Base-by-base conservation (phyloP, 2,329 filamentous ascomycete species). In the Ceratocystis lukuohia region DNA sequence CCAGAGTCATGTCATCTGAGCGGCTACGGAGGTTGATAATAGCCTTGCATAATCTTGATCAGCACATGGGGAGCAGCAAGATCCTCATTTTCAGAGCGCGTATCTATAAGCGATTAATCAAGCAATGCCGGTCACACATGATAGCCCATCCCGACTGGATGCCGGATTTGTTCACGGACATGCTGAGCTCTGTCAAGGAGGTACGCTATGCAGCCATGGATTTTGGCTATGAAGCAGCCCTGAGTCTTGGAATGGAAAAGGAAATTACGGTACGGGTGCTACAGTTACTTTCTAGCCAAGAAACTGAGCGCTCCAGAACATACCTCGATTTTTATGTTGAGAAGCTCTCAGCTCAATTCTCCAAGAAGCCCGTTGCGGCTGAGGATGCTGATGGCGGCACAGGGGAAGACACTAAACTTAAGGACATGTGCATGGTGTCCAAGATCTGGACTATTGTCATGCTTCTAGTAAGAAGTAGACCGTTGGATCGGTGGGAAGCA, bases 381-480 rank as follows among this genome's bases (percentile, higher is more conserved):
- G 59, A 63, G 12, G 30, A 45, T 7, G n/a, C 44, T 17, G 45
- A 45, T 6, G 20, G 30, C 10, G 37, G 33, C 15, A 33, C 61
- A 37, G 48, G 48, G 5, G n/a, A 53, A n/a, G 62, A 61, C n/a
- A 56, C 37, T 20, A 66, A 64, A 45, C 57, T 67, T 22, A 65
- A 69, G 59, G 69, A 70, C 7, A 67, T 69, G 28, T 74, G 80
- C 0, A 80, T 84, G 48, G 91, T 96, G 0, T 92, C 94, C 5
- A 88, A 91, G 70, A 89, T 97, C 25, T 97, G 93, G 93, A 88
- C 88, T 67, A 83, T 91, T 45, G 79, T 96, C 1, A 84, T 93
- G 5, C 80, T 96, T 1, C 84, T 96, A 66, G 78, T 96, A 61
- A 85, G 88, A 76, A 84, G 76, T 75, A 64, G 66, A 17, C 85